These are phyloP conservation scores for Russula vinacea DNA, from an alignment of 768 basidiomycete genomes.

Conservation along the genomic window DNA sequence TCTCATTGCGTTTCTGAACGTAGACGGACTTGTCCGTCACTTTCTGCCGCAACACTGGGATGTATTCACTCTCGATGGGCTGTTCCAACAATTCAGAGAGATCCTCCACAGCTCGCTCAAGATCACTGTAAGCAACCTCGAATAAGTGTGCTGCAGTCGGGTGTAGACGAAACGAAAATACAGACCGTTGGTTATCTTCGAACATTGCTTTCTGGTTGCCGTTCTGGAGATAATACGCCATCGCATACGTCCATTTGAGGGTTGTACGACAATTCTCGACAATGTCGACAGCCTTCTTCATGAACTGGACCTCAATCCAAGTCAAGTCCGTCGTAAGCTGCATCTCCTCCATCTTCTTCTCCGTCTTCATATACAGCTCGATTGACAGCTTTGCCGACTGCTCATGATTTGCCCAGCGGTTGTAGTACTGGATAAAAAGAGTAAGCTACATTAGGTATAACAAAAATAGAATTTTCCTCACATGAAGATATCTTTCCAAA, in stretches of 20 bases:
- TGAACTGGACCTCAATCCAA: slow-evolving; percentile 99
- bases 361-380: slow-evolving; percentile 90
- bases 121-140: slow-evolving; percentile 53
- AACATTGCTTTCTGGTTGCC: slow-evolving; percentile 93
- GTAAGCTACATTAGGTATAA: slow-evolving; percentile 1
- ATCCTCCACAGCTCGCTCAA: slow-evolving; percentile 94
- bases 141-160: slow-evolving; percentile 13
- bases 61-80: slow-evolving; percentile 83
- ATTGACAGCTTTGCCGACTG: slow-evolving; percentile 96
- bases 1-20: slow-evolving; percentile 95
- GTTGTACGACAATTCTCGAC: slow-evolving; percentile 88
- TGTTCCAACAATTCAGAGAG: slow-evolving; percentile 89
- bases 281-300: slow-evolving; percentile 96
- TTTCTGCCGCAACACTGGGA: slow-evolving; percentile 79
- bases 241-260: slow-evolving; percentile 98
- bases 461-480: slow-evolving; percentile 40
- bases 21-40: slow-evolving; percentile 98
- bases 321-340: slow-evolving; percentile 87
- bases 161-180: slow-evolving; percentile 8
- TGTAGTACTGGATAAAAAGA: slow-evolving; percentile 74
- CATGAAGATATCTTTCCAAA: slow-evolving; percentile 93
- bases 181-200: slow-evolving; percentile 92
- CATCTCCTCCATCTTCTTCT: slow-evolving; percentile 99
- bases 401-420: slow-evolving; percentile 99
- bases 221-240: slow-evolving; percentile 94